Base-by-base conservation (phyloP, 2,329 filamentous ascomycete species). In the Fusarium goolgardi region DNA sequence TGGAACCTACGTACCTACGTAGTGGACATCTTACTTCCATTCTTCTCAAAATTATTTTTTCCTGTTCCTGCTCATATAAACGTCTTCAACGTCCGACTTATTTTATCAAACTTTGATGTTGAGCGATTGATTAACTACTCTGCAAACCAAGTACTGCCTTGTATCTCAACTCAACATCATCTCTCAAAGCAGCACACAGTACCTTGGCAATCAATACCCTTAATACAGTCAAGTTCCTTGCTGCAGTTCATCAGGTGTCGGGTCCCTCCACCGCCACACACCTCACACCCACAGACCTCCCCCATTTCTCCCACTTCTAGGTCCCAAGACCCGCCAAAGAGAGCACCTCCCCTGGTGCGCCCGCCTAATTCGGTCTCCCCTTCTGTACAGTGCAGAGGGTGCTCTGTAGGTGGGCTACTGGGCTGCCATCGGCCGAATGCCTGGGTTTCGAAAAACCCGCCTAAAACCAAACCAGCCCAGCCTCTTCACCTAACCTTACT, bases 401-500 rank as follows among this genome's bases (percentile, higher is more conserved):
- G 27, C 20, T 61, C 31, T 35, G 37, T 46, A 45, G 54, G 43
- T 44, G 32, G 44, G 40, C 49, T 35, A 32, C 56, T 59, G 56
- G 56, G 51, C 58, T 55, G 47, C 41, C 63, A 55, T 49, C 65
- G 53, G 59, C 59, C 59, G 53, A 68, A 68, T 64, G 59, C 55
- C 56, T 66, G 65, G 65, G 49, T 63, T 69, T 68, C 40, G 55
- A 62, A 68, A 68, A 70, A 69, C 66, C 66, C 66, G 66, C 66
- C 66, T 70, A 69, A 69, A 69, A 67, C 66, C 62, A 70, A 63
- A 67, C 66, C 66, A 69, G 66, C 66, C 66, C 66, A 69, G 66
- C 66, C 66, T 67, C 66, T 69, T 70, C 58, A 57, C 59, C 67
- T 54, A 18, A 58, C 25, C 18, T 55, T 34, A 37, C 51, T 58